phyloP scores from a whole-genome alignment of 495 filamentous ascomycete species.

The Poronia punctata region DNA sequence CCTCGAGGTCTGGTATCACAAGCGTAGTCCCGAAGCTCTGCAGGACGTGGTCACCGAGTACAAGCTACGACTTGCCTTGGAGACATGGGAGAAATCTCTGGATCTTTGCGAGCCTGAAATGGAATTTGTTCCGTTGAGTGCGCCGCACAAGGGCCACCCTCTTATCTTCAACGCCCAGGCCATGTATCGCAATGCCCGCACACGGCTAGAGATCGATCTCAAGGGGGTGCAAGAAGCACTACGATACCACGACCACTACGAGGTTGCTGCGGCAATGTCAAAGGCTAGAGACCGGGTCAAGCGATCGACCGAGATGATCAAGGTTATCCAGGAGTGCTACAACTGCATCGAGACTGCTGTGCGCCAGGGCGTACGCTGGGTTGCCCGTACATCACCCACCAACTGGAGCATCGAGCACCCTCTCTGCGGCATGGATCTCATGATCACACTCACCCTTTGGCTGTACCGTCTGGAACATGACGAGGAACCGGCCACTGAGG shows the following conservation, averaged over 20 bases:
- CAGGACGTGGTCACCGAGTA: slow-evolving; percentile 98
- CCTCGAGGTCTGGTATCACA: slow-evolving; percentile 97
- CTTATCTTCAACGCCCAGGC: slow-evolving; percentile 99
- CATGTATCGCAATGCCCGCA: slow-evolving; percentile 89
- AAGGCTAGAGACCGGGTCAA: slow-evolving; percentile 86
- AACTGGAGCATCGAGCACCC: slow-evolving; percentile 99
- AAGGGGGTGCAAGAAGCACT: slow-evolving; percentile 94
- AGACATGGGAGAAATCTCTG: slow-evolving; percentile 96
- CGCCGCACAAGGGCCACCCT: slow-evolving; percentile 95
- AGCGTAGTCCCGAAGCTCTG: slow-evolving; percentile 89
- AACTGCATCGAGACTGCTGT: slow-evolving; percentile 97
- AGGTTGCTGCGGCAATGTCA: slow-evolving; percentile 95
- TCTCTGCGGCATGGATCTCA: slow-evolving; percentile 91
- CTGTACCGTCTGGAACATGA: slow-evolving; percentile 98
- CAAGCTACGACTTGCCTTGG: slow-evolving; percentile 89
- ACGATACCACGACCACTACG: slow-evolving; percentile 93
- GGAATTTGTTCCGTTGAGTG: slow-evolving; percentile 83
- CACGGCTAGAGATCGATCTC: slow-evolving; percentile 88
- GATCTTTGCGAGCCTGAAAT: slow-evolving; percentile 90
- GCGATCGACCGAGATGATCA: slow-evolving; percentile 94
- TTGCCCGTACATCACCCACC: slow-evolving; percentile 89
- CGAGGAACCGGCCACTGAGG: slow-evolving; percentile 85
- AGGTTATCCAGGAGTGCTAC: slow-evolving; percentile 95
- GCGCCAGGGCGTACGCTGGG: slow-evolving; percentile 92
- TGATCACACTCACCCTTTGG: slow-evolving; percentile 98